These are phyloP conservation scores for Wickerhamiella pararugosa DNA, from an alignment of 1,139 yeast species.

Conservation along the genomic window DNA sequence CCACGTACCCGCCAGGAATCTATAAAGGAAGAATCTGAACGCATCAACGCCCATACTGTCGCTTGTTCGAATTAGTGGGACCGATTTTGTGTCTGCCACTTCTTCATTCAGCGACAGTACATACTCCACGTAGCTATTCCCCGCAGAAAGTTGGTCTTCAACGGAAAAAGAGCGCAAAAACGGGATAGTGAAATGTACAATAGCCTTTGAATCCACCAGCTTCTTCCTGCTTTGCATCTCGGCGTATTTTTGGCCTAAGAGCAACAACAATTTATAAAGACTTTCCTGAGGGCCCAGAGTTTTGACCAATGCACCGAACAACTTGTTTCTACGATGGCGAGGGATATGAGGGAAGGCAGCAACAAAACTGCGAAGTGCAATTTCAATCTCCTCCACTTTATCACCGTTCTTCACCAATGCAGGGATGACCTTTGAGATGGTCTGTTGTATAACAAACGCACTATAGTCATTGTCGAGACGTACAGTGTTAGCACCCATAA, in stretches of 20 bases:
- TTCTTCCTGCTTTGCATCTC: slow-evolving; percentile 36
- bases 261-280: slow-evolving; percentile 55
- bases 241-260: slow-evolving; percentile 68
- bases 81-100: slow-evolving; percentile 17
- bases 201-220: slow-evolving; percentile 45
- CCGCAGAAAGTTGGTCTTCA: slow-evolving; percentile 49
- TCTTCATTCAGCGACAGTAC: slow-evolving; percentile 24
- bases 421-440: slow-evolving; percentile 80
- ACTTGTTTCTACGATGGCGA: slow-evolving; percentile 79
- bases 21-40: slow-evolving; percentile 39
- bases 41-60: slow-evolving; percentile 21
- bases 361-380: slow-evolving; percentile 72
- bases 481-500: slow-evolving; percentile 96
- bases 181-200: slow-evolving; percentile 56
- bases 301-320: slow-evolving; percentile 62
- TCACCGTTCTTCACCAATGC: slow-evolving; percentile 45
- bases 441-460: slow-evolving; percentile 81
- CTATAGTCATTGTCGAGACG: slow-evolving; percentile 96
- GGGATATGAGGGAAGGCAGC: slow-evolving; percentile 94
- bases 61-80: too few species aligned
- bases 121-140: slow-evolving; percentile 36
- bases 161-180: slow-evolving; percentile 56
- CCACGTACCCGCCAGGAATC: slow-evolving; percentile 25
- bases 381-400: slow-evolving; percentile 51
- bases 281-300: slow-evolving; percentile 60